A percentile compares a stretch with the other conserved stretches of the same genome.
phyloP scores from a whole-genome alignment of 352 stramenopile species.

The Phytophthora pistaciae region DNA sequence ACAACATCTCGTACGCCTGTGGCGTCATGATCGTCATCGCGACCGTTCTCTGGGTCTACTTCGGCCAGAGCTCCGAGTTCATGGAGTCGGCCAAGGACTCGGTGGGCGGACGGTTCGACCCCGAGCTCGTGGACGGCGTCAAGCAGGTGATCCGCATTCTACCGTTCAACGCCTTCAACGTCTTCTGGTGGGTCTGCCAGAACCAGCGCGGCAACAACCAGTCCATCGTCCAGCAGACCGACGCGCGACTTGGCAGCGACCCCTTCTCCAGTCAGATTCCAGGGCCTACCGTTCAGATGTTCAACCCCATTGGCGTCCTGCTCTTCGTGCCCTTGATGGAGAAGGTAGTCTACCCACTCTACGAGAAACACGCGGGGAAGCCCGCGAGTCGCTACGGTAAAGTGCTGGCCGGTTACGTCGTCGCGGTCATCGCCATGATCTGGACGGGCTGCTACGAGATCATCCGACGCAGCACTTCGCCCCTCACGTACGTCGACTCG shows the following conservation, averaged over 20 bases:
- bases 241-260: background rate
- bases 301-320: conserved; percentile 6
- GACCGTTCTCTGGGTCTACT: conserved; percentile 1
- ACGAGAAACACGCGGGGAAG: conserved; percentile 2
- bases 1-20: conserved; percentile 8
- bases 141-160: conserved; percentile 7
- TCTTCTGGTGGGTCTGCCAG: conserved; percentile 4
- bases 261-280: conserved; percentile 4
- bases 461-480: conserved; percentile 4
- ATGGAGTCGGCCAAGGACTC: conserved; percentile 1
- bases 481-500: conserved; percentile 4
- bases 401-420: background rate
- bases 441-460: conserved; percentile 9
- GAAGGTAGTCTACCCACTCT: conserved; percentile 5
- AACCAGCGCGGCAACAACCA: conserved; percentile 7
- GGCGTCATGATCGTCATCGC: conserved; percentile 5
- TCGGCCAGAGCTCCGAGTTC: conserved; percentile 3
- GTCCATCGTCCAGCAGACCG: conserved; percentile 5
- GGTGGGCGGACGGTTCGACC: background rate
- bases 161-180: conserved; percentile 8
- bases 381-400: conserved; percentile 5
- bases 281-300: conserved; percentile 3
- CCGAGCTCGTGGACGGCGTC: background rate
- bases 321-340: conserved; percentile 4
- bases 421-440: conserved; percentile 3